Conservation (phyloP, 2,329 filamentous ascomycete species). For the Colletotrichum coccodes region DNA sequence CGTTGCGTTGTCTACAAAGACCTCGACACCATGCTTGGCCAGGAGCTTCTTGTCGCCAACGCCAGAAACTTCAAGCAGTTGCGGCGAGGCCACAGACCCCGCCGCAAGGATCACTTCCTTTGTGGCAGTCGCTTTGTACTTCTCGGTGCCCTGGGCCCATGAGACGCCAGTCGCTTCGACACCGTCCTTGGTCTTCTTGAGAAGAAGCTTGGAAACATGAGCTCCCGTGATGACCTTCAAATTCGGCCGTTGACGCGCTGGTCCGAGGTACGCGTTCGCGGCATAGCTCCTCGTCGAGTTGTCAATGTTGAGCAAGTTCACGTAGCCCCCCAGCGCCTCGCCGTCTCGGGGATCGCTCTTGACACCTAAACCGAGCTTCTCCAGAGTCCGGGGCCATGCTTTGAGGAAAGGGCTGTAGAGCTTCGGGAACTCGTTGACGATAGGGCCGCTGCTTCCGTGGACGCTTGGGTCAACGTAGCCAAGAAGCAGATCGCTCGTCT, state of each 20-base stretch:
- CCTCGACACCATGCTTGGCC: constrained; percentile 39
- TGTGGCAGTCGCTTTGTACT: constrained; percentile 34
- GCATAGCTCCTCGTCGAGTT: constrained; percentile 38
- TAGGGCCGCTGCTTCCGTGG: constrained; percentile 14
- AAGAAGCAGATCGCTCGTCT: constrained; percentile 1
- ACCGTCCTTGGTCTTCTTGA: constrained; percentile 18
- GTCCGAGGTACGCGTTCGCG: constrained; percentile 36
- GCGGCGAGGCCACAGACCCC: constrained; percentile 66
- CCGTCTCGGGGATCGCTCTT: constrained; percentile 35
- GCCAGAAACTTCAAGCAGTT: constrained; percentile 70
- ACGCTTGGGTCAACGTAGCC: constrained; percentile 3
- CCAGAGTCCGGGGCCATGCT: constrained; percentile 20
- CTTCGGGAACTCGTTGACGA: constrained; percentile 14
- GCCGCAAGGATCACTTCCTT: constrained; percentile 68
- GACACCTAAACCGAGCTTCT: constrained; percentile 30
- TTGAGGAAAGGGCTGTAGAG: constrained; percentile 5
- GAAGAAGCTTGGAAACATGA: constrained; percentile 33
- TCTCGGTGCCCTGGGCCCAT: constrained; percentile 2
- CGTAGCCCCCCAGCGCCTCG: constrained; percentile 28
- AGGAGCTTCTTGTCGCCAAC: constrained; percentile 57
- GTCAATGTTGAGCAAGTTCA: constrained; percentile 36
- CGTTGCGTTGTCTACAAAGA: constrained; percentile 45
- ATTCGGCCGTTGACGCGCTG: constrained; percentile 33
- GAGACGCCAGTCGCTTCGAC: constrained; percentile 35
- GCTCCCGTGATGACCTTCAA: constrained; percentile 38